A percentile compares a stretch with the other conserved stretches of the same genome.
phyloP scores from a whole-genome alignment of 495 filamentous ascomycete genomes.

The Cairneyella variabilis region DNA sequence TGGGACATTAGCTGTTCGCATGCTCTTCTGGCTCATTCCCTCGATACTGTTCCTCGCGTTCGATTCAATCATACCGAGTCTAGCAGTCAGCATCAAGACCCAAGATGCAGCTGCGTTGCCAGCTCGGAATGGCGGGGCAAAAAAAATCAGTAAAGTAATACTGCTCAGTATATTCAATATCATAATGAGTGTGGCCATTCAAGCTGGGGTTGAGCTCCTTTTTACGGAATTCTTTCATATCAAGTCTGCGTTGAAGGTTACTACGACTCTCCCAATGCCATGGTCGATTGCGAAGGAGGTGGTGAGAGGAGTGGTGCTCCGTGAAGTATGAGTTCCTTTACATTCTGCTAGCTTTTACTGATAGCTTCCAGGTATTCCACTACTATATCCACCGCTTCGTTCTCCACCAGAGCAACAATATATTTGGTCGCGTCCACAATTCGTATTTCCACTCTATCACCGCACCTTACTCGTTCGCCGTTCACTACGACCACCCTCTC shows the following conservation, averaged over 20 bases:
- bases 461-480: constrained; percentile 62
- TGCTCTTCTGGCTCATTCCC: constrained; percentile 69
- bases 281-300: constrained; percentile 55
- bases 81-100: constrained; percentile 64
- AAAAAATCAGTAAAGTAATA: constrained; percentile 36
- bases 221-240: constrained; percentile 46
- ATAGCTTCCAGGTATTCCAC: constrained; percentile 23
- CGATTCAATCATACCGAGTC: constrained; percentile 63
- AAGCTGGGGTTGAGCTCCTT: constrained; percentile 54
- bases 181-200: constrained; percentile 47
- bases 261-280: constrained; percentile 56
- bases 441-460: constrained; percentile 61
- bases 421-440: constrained; percentile 44
- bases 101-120: constrained; percentile 63
- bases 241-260: constrained; percentile 55
- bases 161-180: constrained; percentile 65
- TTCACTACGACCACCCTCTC: constrained; percentile 79
- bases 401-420: constrained; percentile 46
- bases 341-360: background rate
- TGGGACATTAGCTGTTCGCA: constrained; percentile 61
- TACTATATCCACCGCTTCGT: constrained; percentile 73
- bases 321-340: constrained; percentile 42
- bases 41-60: constrained; percentile 71
- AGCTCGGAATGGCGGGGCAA: constrained; percentile 40
- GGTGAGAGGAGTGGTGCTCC: constrained; percentile 41